Evolutionary conservation across 1,284 basidiomycete species (phyloP).

Genomic region (Sporisorium scitamineum): DNA sequence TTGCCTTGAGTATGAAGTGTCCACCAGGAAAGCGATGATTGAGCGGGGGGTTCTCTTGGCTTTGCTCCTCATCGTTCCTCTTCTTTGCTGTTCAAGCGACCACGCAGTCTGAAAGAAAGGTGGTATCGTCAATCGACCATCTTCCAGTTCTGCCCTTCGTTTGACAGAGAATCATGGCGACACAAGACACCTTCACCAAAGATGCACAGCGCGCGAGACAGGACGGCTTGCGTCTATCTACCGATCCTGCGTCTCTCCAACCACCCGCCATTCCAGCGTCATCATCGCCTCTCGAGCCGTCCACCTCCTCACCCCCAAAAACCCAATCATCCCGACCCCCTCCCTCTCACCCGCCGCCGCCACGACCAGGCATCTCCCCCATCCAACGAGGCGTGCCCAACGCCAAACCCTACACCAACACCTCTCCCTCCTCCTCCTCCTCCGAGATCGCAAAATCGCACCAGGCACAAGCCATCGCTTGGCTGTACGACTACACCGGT

Average conservation of each 20-base stretch:
- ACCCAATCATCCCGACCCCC: too few relatives aligned
- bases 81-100: neutral
- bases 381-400: conserved; percentile 4
- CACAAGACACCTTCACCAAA: neutral
- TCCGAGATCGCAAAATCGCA: neutral
- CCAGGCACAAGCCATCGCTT: conserved; percentile 6
- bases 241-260: neutral
- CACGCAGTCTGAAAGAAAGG: neutral
- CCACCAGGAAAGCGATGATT: neutral
- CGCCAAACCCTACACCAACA: neutral
- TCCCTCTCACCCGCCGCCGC: neutral
- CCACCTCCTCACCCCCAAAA: neutral
- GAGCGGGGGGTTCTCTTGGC: neutral
- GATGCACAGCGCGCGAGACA: neutral
- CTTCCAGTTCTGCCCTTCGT: neutral
- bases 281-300: neutral
- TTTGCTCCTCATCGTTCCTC: neutral
- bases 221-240: neutral
- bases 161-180: neutral
- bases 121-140: neutral
- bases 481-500: conserved; percentile 42
- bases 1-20: neutral
- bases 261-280: neutral
- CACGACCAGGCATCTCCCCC: neutral
- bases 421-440: neutral